A percentile compares a stretch with the other conserved stretches of the same genome.
Evolutionary conservation across 352 stramenopile species (phyloP).

Genomic region (Plasmopara muralis): DNA sequence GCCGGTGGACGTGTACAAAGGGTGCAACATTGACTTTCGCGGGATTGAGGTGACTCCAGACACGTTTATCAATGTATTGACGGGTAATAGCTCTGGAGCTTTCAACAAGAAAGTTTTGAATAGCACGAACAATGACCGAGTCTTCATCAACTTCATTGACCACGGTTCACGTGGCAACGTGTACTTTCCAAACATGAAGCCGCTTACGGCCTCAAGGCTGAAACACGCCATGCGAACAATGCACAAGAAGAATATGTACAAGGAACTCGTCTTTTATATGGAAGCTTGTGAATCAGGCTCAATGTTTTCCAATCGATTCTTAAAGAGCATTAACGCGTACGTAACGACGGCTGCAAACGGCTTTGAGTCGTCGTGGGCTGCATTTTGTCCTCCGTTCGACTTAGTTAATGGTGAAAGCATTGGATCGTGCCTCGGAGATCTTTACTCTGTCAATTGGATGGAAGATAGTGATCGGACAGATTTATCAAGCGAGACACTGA

Average conservation of each 20-base stretch:
- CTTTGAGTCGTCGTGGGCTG: conserved; percentile 84
- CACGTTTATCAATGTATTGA: conserved; percentile 84
- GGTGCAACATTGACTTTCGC: conserved; percentile 70
- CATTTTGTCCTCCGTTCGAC: conserved; percentile 83
- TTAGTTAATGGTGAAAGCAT: conserved; percentile 63
- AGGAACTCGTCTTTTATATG: conserved; percentile 89
- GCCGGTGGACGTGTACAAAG: conserved; percentile 83
- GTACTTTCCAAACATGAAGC: conserved; percentile 70
- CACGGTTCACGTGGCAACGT: conserved; percentile 84
- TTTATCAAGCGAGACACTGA: conserved; percentile 72
- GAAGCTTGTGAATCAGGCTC: conserved; percentile 89
- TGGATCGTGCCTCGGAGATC: conserved; percentile 78
- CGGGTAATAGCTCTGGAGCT: conserved; percentile 54
- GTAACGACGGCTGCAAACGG: conserved; percentile 86
- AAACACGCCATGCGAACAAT: conserved; percentile 69
- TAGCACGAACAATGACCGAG: conserved; percentile 77
- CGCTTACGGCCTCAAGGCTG: conserved; percentile 64
- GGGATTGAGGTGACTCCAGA: conserved; percentile 78
- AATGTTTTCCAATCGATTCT: conserved; percentile 81
- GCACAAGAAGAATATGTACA: conserved; percentile 81
- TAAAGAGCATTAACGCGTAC: conserved; percentile 80
- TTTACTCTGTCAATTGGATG: conserved; percentile 91
- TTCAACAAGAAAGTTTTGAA: conserved; percentile 77
- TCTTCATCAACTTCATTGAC: conserved; percentile 92
- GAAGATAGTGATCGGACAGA: conserved; percentile 84